phyloP scores from a whole-genome alignment of 2,329 filamentous ascomycete genomes.

The Cryphonectria naterciae region DNA sequence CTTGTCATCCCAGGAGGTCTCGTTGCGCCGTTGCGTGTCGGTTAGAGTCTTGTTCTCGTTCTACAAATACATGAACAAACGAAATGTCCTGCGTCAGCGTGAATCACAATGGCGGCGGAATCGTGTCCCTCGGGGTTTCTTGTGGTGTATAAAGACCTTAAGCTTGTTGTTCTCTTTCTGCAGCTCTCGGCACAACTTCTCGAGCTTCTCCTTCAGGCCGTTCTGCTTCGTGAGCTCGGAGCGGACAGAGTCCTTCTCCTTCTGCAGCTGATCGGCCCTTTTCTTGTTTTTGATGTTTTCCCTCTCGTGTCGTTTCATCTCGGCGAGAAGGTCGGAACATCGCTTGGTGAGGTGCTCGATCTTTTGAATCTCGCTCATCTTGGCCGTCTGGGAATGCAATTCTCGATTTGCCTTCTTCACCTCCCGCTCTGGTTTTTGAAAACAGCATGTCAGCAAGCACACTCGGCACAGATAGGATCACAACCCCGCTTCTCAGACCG shows the following conservation, averaged over 20 bases:
- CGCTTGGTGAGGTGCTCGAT: conserved; percentile 89
- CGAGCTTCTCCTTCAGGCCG: conserved; percentile 91
- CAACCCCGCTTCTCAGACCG: neutral
- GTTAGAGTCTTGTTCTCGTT: conserved; percentile 93
- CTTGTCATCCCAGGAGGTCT: conserved; percentile 82
- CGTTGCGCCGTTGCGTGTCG: conserved; percentile 81
- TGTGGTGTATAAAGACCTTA: conserved; percentile 65
- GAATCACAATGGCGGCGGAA: neutral
- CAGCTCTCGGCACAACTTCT: conserved; percentile 92
- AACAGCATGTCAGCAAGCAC: conserved; percentile 30
- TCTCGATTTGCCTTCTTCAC: conserved; percentile 94
- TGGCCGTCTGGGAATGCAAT: conserved; percentile 82
- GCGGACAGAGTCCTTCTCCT: conserved; percentile 90
- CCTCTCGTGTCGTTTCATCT: conserved; percentile 94
- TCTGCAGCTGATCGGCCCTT: conserved; percentile 89
- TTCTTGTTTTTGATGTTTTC: conserved; percentile 97
- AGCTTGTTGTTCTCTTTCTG: conserved; percentile 98
- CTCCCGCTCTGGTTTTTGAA: conserved; percentile 82
- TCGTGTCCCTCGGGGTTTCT: neutral
- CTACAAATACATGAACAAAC: conserved; percentile 44
- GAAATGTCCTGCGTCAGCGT: conserved; percentile 4
- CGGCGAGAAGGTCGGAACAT: conserved; percentile 86
- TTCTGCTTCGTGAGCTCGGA: conserved; percentile 89
- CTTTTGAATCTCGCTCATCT: conserved; percentile 89
- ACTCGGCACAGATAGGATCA: neutral